Conservation (phyloP, 179 eudicot species). For the Actinidia arguta region DNA sequence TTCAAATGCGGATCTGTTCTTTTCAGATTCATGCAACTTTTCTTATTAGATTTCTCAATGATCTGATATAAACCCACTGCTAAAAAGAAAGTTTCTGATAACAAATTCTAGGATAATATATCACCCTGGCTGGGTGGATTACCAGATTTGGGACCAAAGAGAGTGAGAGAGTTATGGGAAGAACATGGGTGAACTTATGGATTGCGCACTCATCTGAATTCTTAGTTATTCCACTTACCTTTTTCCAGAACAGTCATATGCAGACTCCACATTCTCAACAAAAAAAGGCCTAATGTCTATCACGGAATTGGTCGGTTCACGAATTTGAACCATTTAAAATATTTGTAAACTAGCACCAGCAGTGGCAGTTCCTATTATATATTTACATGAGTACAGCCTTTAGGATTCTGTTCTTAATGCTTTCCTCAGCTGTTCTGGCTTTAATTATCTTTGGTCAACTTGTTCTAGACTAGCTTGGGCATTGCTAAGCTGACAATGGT, state of each 20-base stretch:
- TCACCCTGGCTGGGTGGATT: not conserved
- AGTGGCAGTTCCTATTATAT: not conserved
- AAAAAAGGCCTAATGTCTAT: constrained; percentile 30
- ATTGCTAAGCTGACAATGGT: constrained; percentile 22
- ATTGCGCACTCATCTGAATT: constrained; percentile 13
- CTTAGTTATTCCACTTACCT: constrained; percentile 18
- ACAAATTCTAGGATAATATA: not conserved
- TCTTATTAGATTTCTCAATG: too few relatives aligned
- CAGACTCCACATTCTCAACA: constrained; percentile 52
- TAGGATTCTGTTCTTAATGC: constrained; percentile 44
- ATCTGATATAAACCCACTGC: not conserved
- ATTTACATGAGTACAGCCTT: constrained; percentile 28
- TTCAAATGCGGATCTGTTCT: not conserved
- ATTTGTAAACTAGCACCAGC: constrained; percentile 15
- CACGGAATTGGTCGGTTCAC: constrained; percentile 43
- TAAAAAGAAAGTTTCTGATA: too few relatives aligned
- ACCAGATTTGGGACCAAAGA: constrained; percentile 44
- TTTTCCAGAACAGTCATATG: constrained; percentile 49
- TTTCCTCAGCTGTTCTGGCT: constrained; percentile 12
- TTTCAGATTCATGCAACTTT: not conserved
- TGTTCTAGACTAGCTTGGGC: not conserved
- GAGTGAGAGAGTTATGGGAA: constrained; percentile 53
- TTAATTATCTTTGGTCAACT: constrained; percentile 3
- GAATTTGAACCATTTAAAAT: not conserved
- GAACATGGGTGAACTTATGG: constrained; percentile 28